Conservation (phyloP, 1,284 basidiomycete species). For the Bjerkandera adusta region DNA sequence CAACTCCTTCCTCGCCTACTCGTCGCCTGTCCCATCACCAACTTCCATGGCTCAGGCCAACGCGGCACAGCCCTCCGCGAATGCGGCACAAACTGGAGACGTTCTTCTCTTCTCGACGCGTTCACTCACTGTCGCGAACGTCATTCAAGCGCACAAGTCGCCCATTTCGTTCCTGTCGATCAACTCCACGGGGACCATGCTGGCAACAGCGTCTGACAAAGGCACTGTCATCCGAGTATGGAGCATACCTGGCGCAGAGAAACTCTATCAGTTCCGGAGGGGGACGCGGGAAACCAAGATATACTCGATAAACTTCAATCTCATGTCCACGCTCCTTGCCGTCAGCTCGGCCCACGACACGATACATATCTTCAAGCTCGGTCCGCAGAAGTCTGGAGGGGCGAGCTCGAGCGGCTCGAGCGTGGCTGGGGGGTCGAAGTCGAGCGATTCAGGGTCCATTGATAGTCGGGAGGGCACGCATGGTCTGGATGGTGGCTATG, state of each 20-base stretch:
- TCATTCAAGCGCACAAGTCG: slow-evolving; percentile 96
- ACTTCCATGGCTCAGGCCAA: slow-evolving; percentile 51
- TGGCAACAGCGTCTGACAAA: slow-evolving; percentile 94
- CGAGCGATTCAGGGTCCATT: slow-evolving; percentile 62
- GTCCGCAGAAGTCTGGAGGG: slow-evolving; percentile 30
- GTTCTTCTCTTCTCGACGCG: slow-evolving; percentile 94
- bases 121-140: slow-evolving; percentile 88
- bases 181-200: slow-evolving; percentile 85
- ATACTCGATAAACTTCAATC: slow-evolving; percentile 91
- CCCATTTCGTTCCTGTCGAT: slow-evolving; percentile 88
- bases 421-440: slow-evolving; percentile 26
- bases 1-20: slow-evolving; percentile 93
- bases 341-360: slow-evolving; percentile 94
- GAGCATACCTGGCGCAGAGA: slow-evolving; percentile 87
- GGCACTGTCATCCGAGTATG: slow-evolving; percentile 98
- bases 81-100: slow-evolving; percentile 70
- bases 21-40: slow-evolving; percentile 88
- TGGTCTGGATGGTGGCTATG: slow-evolving; percentile 68
- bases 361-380: slow-evolving; percentile 95
- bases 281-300: slow-evolving; percentile 88
- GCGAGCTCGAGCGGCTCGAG: slow-evolving; percentile 15
- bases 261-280: slow-evolving; percentile 92
- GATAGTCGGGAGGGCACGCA: slow-evolving; percentile 60
- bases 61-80: slow-evolving; percentile 33
- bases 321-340: slow-evolving; percentile 79